Evolutionary conservation across 139 green algal genomes (phyloP).

Genomic region (Eudorina sp.): DNA sequence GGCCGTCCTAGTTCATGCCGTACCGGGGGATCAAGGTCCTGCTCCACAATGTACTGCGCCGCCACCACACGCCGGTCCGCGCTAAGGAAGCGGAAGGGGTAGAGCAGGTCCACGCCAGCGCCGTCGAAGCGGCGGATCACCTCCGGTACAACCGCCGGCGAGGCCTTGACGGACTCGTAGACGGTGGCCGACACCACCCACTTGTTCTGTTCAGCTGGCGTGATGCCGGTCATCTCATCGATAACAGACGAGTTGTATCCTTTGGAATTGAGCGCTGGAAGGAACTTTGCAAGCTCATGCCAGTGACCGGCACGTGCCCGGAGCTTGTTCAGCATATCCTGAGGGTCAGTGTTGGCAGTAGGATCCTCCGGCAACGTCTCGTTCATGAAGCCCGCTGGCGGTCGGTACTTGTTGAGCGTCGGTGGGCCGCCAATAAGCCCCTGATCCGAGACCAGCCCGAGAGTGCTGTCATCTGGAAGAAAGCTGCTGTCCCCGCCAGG

Average conservation of each 20-base stretch:
- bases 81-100: conserved; percentile 80
- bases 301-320: conserved; percentile 68
- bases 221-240: conserved; percentile 79
- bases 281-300: conserved; percentile 79
- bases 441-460: conserved; percentile 18
- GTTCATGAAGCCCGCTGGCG: conserved; percentile 88
- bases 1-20: conserved; percentile 26
- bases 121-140: conserved; percentile 70
- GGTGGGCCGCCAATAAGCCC: not conserved
- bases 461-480: conserved; percentile 38
- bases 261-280: conserved; percentile 69
- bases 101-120: conserved; percentile 70
- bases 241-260: conserved; percentile 71
- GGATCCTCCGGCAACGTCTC: conserved; percentile 41
- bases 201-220: conserved; percentile 73
- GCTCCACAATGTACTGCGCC: conserved; percentile 69
- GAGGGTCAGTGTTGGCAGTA: not conserved
- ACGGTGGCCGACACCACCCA: conserved; percentile 76
- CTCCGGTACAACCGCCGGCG: conserved; percentile 41
- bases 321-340: conserved; percentile 72
- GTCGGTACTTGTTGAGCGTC: conserved; percentile 67
- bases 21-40: conserved; percentile 60
- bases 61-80: conserved; percentile 61
- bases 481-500: not conserved
- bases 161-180: conserved; percentile 73